A percentile compares a stretch with the other conserved stretches of the same genome.
Conservation (phyloP, 768 basidiomycete genomes). For the Leccinum variicolor region DNA sequence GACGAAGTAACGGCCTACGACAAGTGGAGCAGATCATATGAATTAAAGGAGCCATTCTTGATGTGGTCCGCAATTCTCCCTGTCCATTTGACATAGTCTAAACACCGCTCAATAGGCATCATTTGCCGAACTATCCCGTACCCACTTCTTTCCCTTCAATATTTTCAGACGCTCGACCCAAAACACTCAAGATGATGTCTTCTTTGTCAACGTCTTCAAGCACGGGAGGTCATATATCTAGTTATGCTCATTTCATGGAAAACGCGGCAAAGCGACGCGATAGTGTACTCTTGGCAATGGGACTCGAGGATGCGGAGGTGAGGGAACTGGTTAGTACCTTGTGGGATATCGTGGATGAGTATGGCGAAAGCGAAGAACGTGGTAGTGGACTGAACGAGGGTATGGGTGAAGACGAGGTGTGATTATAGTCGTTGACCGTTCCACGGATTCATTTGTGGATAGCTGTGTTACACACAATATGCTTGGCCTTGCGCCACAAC, state of each 20-base stretch:
- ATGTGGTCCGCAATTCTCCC: constrained; percentile 34
- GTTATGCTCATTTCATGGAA: constrained; percentile 53
- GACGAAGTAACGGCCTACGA: constrained; percentile 36
- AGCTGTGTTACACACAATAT: background rate
- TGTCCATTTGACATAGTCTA: background rate
- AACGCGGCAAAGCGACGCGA: constrained; percentile 39
- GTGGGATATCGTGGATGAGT: constrained; percentile 56
- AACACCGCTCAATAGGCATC: constrained; percentile 36
- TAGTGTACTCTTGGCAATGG: constrained; percentile 32
- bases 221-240: constrained; percentile 41
- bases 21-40: constrained; percentile 34
- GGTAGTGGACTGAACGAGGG: constrained; percentile 19
- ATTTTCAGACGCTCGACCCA: constrained; percentile 26
- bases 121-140: constrained; percentile 52
- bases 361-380: constrained; percentile 26
- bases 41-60: constrained; percentile 30
- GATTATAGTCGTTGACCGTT: background rate
- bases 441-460: background rate
- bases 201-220: constrained; percentile 43
- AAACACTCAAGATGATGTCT: constrained; percentile 35
- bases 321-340: constrained; percentile 53
- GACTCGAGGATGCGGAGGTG: constrained; percentile 55
- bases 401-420: constrained; percentile 23
- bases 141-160: constrained; percentile 58
- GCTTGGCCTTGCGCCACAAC: background rate